Evolutionary conservation across 169 alveolate species (phyloP).

Genomic region (Eimeria necatrix): DNA sequence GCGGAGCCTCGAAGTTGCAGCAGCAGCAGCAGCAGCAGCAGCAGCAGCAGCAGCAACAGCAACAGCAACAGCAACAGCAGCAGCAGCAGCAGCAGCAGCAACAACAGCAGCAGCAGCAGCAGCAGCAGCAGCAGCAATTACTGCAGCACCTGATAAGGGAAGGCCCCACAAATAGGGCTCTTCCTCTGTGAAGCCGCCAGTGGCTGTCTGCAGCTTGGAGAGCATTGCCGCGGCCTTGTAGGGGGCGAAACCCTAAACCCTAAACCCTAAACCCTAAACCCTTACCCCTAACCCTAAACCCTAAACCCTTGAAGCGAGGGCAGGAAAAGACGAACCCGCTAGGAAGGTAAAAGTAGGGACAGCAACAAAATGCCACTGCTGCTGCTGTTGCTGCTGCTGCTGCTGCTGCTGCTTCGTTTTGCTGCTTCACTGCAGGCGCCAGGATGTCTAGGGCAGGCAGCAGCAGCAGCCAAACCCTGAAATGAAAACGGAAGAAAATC

Average conservation of each 20-base stretch:
- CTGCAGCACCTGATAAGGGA: background rate
- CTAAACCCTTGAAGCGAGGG: background rate
- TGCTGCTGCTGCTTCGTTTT: background rate
- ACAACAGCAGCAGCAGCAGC: background rate
- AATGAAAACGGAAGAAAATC: too few relatives aligned
- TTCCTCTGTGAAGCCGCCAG: background rate
- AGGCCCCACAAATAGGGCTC: background rate
- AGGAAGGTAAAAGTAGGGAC: background rate
- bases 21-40: constrained; percentile 7
- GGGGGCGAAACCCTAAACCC: constrained; percentile 8
- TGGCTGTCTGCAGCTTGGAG: background rate
- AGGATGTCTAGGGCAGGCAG: too few relatives aligned
- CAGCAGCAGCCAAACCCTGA: too few relatives aligned
- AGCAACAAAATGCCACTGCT: background rate
- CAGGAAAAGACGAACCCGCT: background rate
- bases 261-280: background rate
- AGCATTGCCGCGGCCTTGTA: background rate
- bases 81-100: background rate
- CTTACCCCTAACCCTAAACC: background rate
- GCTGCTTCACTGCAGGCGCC: too few relatives aligned
- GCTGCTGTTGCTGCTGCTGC: background rate
- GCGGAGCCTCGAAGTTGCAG: background rate
- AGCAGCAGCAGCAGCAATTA: constrained; percentile 39
- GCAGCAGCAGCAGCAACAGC: constrained; percentile 26
- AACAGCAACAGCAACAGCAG: background rate